Evolutionary conservation across 176 grass and related monocot species (phyloP), one percentile per base, ranked within the genome.

Genomic region (Saccharum spontaneum): DNA sequence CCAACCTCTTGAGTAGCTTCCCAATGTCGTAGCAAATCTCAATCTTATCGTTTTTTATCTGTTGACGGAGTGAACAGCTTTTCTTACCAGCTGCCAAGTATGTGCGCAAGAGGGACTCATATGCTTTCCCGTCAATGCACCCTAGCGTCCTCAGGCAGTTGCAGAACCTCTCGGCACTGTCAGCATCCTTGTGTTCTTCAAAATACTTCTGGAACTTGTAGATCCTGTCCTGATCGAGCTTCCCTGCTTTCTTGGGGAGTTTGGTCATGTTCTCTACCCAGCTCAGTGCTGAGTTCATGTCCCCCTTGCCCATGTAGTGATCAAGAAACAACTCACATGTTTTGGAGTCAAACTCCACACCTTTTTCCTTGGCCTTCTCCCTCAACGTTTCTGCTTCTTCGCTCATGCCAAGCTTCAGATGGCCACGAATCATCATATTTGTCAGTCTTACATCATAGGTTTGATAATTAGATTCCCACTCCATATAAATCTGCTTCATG

Each of bases 321-420:
- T 88, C 85, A 5, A 92, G 60, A 82, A 97, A 97, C 41, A 92
- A 43, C 65, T 89, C 85, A 9, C 91, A 91, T 26, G 90, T 97
- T 83, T 72, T 90, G 15, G 54, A 86, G 80, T 91, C 84, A 2
- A 77, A 79, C 37, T 66, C 10, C 1, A 23, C 88, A 70, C 90
- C 88, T 78, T 86, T 97, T 67, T 89, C 81, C 80, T 88, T 88
- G 83, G 76, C 82, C 71, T 63, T 97, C 57, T 84, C 86, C 73
- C 78, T 85, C 34, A 91, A 14, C 3, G 59, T 68, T 65, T 92
- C 82, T 22, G 90, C 95, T 89, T 97, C 84, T 77, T 89, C 52
- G 12, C 76, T 72, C 88, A 91, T 85, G 78, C 44, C 67, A 49
- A 78, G 75, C 79, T 76, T 91, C 50, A 92, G 69, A 86, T 94